phyloP scores from a whole-genome alignment of 352 stramenopile species.

The Globisporangium megalacanthum region DNA sequence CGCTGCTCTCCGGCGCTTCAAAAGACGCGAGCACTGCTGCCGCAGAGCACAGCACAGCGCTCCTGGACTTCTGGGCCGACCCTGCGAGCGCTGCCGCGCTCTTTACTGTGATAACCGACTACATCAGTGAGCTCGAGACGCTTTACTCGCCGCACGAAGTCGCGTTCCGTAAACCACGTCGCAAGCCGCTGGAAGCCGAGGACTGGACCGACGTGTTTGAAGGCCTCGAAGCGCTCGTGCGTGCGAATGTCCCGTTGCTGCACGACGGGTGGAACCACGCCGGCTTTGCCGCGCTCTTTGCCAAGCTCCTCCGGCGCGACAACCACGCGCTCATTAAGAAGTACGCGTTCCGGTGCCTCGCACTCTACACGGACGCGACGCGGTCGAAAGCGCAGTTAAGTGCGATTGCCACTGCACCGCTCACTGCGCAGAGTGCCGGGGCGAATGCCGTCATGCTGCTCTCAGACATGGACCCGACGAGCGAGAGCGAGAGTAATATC shows the following conservation, averaged over 20 bases:
- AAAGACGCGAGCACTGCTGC: constrained; percentile 35
- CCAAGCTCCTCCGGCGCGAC: constrained; percentile 79
- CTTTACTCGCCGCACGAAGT: constrained; percentile 80
- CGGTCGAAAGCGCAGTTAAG: constrained; percentile 64
- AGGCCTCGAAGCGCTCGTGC: constrained; percentile 74
- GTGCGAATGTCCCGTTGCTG: constrained; percentile 60
- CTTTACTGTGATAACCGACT: constrained; percentile 77
- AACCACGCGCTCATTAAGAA: constrained; percentile 89
- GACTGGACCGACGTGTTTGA: constrained; percentile 89
- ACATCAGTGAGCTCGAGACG: constrained; percentile 76
- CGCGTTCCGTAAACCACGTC: constrained; percentile 73
- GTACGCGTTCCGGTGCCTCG: constrained; percentile 82
- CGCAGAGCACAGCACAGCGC: constrained; percentile 36
- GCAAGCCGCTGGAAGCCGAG: constrained; percentile 78
- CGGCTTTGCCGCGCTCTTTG: constrained; percentile 75
- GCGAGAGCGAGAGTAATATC: constrained; percentile 27
- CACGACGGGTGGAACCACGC: constrained; percentile 81
- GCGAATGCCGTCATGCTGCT: constrained; percentile 36
- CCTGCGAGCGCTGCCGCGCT: constrained; percentile 58
- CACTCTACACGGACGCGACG: constrained; percentile 76
- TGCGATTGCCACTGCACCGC: constrained; percentile 25
- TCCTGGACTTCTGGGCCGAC: constrained; percentile 78
- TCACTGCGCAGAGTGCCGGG: constrained; percentile 9
- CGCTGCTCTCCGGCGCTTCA: constrained; percentile 42
- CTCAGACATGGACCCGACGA: constrained; percentile 32